Conservation (phyloP, 257 asterid genomes). For the Prunella vulgaris region DNA sequence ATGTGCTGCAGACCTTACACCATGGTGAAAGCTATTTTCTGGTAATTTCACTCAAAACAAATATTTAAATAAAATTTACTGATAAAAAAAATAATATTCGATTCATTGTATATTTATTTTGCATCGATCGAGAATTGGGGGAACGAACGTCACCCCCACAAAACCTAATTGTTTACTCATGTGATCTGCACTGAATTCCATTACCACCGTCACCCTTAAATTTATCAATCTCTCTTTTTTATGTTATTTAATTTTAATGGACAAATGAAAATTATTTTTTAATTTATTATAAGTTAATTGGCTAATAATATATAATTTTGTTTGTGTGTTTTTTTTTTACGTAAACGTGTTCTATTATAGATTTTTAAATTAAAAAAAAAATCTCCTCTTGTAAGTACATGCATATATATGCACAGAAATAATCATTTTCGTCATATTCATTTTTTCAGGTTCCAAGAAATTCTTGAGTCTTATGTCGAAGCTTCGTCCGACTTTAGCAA, state of each 20-base stretch:
- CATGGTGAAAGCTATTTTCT: constrained; percentile 81
- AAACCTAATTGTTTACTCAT: not conserved
- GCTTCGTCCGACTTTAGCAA: not conserved
- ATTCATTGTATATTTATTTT: not conserved
- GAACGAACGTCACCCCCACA: not conserved
- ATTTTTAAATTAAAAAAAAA: no score
- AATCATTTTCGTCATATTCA: not conserved
- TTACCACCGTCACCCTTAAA: not conserved
- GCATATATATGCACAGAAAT: no score
- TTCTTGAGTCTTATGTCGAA: constrained; percentile 26
- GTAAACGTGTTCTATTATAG: no score
- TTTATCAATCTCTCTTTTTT: not conserved
- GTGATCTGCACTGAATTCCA: not conserved
- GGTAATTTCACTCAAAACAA: constrained; percentile 29
- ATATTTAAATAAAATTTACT: no score
- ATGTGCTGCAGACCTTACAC: constrained; percentile 49
- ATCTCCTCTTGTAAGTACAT: no score
- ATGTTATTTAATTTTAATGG: not conserved
- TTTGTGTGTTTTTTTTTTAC: no score
- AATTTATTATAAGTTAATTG: no score
- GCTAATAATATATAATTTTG: no score
- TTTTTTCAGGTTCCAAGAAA: constrained; percentile 47
- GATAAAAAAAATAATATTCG: no score
- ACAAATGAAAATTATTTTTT: no score
- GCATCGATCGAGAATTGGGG: not conserved